These are phyloP conservation scores for Suhomyces yuchorum DNA, from an alignment of 1,139 yeast species.

Conservation along the genomic window DNA sequence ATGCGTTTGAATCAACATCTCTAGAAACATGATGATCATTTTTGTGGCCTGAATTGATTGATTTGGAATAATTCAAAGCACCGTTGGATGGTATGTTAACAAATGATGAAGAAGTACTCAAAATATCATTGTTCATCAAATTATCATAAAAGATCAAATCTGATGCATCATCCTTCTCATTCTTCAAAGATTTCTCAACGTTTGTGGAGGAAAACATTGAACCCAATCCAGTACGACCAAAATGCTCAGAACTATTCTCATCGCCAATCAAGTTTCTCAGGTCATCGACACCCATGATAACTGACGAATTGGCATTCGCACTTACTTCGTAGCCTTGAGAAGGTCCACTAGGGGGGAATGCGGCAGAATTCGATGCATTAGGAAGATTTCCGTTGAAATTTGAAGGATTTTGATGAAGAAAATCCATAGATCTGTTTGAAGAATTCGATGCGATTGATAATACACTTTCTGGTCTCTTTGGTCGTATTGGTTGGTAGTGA, in stretches of 20 bases:
- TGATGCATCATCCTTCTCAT: conserved; percentile 11
- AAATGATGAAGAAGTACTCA: conserved; percentile 18
- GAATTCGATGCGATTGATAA: conserved; percentile 44
- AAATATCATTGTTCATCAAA: conserved; percentile 10
- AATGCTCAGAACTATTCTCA: conserved; percentile 17
- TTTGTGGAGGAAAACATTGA: conserved; percentile 15
- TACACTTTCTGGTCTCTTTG: conserved; percentile 47
- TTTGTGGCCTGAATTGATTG: conserved; percentile 6
- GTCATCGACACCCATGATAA: conserved; percentile 10
- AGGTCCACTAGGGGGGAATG: conserved; percentile 33
- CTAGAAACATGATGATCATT: background rate
- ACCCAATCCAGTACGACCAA: conserved; percentile 21
- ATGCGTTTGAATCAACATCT: conserved; percentile 10
- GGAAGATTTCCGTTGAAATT: conserved; percentile 26
- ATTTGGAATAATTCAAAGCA: conserved; percentile 2
- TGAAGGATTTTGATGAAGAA: conserved; percentile 21
- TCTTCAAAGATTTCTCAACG: conserved; percentile 1
- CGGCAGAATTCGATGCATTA: conserved; percentile 30
- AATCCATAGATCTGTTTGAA: conserved; percentile 26
- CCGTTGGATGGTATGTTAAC: conserved; percentile 11
- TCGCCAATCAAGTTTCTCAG: conserved; percentile 10
- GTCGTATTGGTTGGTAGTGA: conserved; percentile 32
- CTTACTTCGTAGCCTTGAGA: conserved; percentile 10
- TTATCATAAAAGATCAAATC: conserved; percentile 14
- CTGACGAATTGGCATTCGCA: conserved; percentile 9